Percentiles rank a stretch among this genome's conserved stretches.
Evolutionary conservation across 805 yeast genomes (phyloP).

Genomic region (Wickerhamomyces ciferrii): DNA sequence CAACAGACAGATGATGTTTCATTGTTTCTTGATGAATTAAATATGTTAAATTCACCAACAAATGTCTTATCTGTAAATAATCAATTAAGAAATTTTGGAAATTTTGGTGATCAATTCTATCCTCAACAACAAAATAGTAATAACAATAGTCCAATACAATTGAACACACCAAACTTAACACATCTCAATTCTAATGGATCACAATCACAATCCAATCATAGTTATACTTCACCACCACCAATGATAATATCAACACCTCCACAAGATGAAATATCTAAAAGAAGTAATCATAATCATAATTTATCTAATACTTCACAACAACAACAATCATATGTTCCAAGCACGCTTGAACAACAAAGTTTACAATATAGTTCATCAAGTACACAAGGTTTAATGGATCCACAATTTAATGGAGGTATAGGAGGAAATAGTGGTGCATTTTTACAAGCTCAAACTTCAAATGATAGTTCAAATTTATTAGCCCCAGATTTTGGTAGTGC

Average conservation of each 20-base stretch:
- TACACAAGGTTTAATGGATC: neutral
- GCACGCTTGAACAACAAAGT: neutral
- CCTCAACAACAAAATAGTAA: neutral
- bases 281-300: neutral
- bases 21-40: constrained; percentile 14
- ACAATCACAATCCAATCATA: neutral
- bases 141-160: neutral
- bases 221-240: neutral
- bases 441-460: neutral
- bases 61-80: neutral
- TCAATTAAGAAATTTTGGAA: neutral
- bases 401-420: neutral
- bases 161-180: neutral
- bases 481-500: constrained; percentile 2
- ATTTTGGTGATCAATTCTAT: neutral
- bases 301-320: neutral
- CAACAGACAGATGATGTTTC: constrained; percentile 5
- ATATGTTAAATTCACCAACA: constrained; percentile 9
- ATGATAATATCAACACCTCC: constrained; percentile 16
- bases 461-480: constrained; percentile 1
- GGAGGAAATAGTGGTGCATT: too few relatives aligned
- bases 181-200: neutral
- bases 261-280: constrained; percentile 1
- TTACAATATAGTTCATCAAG: neutral
- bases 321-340: neutral